A percentile compares a stretch with the other conserved stretches of the same genome.
Evolutionary conservation across 116 monocot species (phyloP).

Genomic region (Iris pallida): DNA sequence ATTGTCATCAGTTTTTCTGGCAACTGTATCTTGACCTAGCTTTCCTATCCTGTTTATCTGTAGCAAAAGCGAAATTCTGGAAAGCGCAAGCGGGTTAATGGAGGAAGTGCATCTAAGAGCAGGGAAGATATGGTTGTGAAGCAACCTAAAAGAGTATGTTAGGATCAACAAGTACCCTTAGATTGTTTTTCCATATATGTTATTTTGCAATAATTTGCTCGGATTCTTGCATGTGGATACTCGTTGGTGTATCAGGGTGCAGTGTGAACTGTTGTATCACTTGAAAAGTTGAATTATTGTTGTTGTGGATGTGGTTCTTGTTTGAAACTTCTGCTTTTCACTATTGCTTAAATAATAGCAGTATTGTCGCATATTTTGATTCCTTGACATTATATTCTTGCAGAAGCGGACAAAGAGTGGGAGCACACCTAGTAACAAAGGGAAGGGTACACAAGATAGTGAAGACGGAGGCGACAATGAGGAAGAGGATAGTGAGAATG

Average conservation of each 20-base stretch:
- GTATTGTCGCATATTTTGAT: not conserved
- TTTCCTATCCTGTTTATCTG: not conserved
- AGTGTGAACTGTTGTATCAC: not conserved
- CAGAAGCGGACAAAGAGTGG: constrained; percentile 22
- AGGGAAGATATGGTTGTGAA: constrained; percentile 15
- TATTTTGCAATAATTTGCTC: not conserved
- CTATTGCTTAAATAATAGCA: not conserved
- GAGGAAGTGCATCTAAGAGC: constrained; percentile 37
- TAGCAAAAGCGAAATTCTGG: constrained; percentile 11
- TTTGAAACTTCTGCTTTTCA: not conserved
- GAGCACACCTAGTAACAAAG: constrained; percentile 12
- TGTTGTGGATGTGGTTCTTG: not conserved
- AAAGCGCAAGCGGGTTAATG: constrained; percentile 44
- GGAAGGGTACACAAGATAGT: constrained; percentile 22
- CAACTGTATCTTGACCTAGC: constrained; percentile 2
- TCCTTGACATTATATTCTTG: constrained; percentile 1
- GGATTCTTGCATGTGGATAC: not conserved
- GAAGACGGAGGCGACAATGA: constrained; percentile 24
- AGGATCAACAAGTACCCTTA: not conserved
- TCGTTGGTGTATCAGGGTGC: not conserved
- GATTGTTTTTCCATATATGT: not conserved
- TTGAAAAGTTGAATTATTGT: not conserved
- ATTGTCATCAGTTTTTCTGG: not conserved
- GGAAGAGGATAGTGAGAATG: constrained; percentile 21
- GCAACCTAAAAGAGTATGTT: constrained; percentile 41